Percentiles rank a stretch among this genome's conserved stretches.
Conservation (phyloP, 495 filamentous ascomycete species). For the Lophiostoma macrostomum region DNA sequence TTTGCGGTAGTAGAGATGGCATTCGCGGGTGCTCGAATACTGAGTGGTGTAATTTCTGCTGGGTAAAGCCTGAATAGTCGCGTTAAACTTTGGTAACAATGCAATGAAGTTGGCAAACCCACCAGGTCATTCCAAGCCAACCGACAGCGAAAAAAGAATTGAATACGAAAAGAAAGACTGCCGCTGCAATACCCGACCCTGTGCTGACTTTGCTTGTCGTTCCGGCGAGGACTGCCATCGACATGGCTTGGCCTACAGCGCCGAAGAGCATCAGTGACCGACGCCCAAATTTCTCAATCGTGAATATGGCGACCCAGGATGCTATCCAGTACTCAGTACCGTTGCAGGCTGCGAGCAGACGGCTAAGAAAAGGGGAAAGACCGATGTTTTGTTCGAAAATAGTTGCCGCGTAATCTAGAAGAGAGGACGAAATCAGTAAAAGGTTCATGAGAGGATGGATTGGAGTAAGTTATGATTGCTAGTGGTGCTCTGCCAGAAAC, state of each 20-base stretch:
- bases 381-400: constrained; percentile 59
- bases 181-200: constrained; percentile 22
- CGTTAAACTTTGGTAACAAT: neutral
- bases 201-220: constrained; percentile 17
- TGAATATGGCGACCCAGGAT: constrained; percentile 78
- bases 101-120: neutral
- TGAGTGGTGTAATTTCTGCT: constrained; percentile 54
- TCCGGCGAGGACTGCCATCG: constrained; percentile 74
- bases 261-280: constrained; percentile 77
- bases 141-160: constrained; percentile 60
- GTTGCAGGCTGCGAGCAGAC: constrained; percentile 45
- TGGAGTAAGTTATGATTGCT: too few relatives aligned
- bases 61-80: constrained; percentile 45
- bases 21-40: constrained; percentile 53
- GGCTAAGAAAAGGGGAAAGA: constrained; percentile 41
- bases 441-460: too few relatives aligned
- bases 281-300: constrained; percentile 78
- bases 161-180: constrained; percentile 59
- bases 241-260: constrained; percentile 73
- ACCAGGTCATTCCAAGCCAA: constrained; percentile 57
- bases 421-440: too few relatives aligned
- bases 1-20: constrained; percentile 51
- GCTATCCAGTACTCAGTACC: constrained; percentile 67
- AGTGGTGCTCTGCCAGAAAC: too few relatives aligned
- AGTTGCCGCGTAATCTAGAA: constrained; percentile 58